A percentile compares a stretch with the other conserved stretches of the same genome.
phyloP scores from a whole-genome alignment of 2,329 filamentous ascomycete species.

The Trichophyton verrucosum region DNA sequence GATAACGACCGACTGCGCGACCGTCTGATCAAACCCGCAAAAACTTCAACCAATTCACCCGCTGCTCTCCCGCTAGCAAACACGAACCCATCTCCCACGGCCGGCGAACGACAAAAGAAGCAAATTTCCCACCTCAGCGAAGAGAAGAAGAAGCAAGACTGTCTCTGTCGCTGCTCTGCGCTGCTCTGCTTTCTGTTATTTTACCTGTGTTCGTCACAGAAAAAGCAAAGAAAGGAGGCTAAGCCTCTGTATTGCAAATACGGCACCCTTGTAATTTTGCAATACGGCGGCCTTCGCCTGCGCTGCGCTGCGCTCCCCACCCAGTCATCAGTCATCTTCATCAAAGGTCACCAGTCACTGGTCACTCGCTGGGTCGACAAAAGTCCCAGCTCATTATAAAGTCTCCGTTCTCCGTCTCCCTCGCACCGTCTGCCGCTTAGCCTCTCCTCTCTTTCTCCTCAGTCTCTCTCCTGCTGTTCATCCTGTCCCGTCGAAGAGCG shows the following conservation, averaged over 20 bases:
- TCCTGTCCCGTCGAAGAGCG: neutral
- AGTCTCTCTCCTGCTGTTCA: slow-evolving; percentile 5
- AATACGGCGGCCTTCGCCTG: neutral
- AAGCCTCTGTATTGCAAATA: neutral
- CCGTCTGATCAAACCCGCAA: neutral
- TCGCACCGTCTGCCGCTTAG: neutral
- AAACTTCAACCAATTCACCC: neutral
- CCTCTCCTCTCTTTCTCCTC: neutral
- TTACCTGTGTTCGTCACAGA: neutral
- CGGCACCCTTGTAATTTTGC: neutral
- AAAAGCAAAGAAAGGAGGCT: neutral
- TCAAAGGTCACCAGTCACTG: neutral
- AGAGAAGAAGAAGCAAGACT: neutral
- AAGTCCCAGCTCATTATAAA: neutral
- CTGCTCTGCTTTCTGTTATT: too few relatives aligned
- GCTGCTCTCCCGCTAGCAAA: neutral
- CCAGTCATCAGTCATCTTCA: neutral
- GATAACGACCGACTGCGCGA: neutral
- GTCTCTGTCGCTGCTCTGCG: too few relatives aligned
- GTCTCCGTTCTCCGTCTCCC: neutral
- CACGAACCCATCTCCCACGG: neutral
- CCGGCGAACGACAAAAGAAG: neutral
- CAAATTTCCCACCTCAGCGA: neutral
- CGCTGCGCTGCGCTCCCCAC: neutral
- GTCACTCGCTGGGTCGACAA: neutral